Percentiles rank a stretch among this genome's conserved stretches.
These are phyloP conservation scores for Aureobasidium lini DNA, from an alignment of 2,329 filamentous ascomycete genomes.

Conservation along the genomic window DNA sequence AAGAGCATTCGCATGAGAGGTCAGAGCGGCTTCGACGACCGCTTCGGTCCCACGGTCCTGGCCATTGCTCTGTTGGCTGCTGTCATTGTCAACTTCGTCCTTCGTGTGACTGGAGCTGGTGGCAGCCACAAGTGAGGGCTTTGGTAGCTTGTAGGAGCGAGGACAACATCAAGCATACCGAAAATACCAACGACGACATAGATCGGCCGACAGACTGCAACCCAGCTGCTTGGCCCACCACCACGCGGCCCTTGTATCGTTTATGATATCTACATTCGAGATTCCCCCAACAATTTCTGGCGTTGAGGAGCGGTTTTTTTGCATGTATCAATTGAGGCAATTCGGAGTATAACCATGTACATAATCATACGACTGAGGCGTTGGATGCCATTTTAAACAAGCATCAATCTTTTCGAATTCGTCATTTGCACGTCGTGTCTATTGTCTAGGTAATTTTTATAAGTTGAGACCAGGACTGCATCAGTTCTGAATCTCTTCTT, in stretches of 20 bases:
- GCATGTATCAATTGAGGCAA: background rate
- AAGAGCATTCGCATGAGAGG: conserved; percentile 85
- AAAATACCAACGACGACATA: background rate
- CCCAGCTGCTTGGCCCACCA: background rate
- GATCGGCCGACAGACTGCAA: background rate
- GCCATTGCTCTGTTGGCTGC: conserved; percentile 79
- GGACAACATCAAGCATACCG: background rate
- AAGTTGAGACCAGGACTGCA: background rate
- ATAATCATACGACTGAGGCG: conserved; percentile 1
- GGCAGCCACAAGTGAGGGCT: conserved; percentile 18
- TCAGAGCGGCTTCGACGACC: conserved; percentile 93
- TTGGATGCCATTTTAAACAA: background rate
- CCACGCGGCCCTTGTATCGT: conserved; percentile 1
- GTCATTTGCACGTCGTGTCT: background rate
- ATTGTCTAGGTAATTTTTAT: background rate
- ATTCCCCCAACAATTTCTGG: conserved; percentile 1
- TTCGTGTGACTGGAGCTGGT: conserved; percentile 52
- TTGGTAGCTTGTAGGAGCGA: background rate
- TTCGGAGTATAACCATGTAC: conserved; percentile 7
- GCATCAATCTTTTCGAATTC: background rate
- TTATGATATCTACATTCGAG: background rate
- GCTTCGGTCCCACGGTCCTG: conserved; percentile 85
- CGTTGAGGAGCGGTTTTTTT: background rate
- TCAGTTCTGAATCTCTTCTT: conserved; percentile 28
- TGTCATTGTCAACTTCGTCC: conserved; percentile 91